Conservation (phyloP, 352 stramenopile species). For the Elongisporangium anandrum region DNA sequence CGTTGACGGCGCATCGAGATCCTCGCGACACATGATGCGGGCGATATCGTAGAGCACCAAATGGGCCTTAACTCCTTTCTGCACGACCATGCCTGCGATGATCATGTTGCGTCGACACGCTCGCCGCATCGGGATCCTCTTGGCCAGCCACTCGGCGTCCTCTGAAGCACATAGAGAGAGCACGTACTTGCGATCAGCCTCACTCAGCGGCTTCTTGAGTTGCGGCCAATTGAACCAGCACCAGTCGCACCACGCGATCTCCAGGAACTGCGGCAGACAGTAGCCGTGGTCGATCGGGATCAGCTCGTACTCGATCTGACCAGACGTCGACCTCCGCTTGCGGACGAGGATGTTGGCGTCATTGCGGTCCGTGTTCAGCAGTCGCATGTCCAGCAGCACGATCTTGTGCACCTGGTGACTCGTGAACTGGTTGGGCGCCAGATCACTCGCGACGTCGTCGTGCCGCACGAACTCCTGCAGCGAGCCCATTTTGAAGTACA, state of each 20-base stretch:
- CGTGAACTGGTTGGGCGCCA: slow-evolving; percentile 88
- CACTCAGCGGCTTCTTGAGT: slow-evolving; percentile 62
- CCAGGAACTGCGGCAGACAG: slow-evolving; percentile 92
- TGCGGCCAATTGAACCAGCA: slow-evolving; percentile 98
- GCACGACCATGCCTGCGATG: slow-evolving; percentile 71
- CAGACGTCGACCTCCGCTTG: slow-evolving; percentile 54
- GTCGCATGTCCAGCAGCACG: slow-evolving; percentile 96
- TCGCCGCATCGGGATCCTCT: slow-evolving; percentile 68
- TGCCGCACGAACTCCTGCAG: slow-evolving; percentile 96
- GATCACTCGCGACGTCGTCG: slow-evolving; percentile 93
- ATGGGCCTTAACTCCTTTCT: slow-evolving; percentile 65
- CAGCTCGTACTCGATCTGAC: slow-evolving; percentile 85
- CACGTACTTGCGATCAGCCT: slow-evolving; percentile 57
- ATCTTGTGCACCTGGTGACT: slow-evolving; percentile 97
- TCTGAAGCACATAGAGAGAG: slow-evolving; percentile 49
- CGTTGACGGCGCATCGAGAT: slow-evolving; percentile 64
- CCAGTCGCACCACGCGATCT: slow-evolving; percentile 98
- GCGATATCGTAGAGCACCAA: slow-evolving; percentile 71
- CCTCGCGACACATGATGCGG: slow-evolving; percentile 81
- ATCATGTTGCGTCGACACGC: slow-evolving; percentile 79
- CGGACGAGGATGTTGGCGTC: slow-evolving; percentile 96
- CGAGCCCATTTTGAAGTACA: slow-evolving; percentile 93
- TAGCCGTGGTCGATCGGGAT: slow-evolving; percentile 99
- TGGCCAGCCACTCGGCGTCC: slow-evolving; percentile 49
- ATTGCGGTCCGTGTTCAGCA: slow-evolving; percentile 98